Evolutionary conservation across 73 alveolate genomes (phyloP), one percentile per base, ranked within the genome.

Genomic region (Symbiodinium pilosum): DNA sequence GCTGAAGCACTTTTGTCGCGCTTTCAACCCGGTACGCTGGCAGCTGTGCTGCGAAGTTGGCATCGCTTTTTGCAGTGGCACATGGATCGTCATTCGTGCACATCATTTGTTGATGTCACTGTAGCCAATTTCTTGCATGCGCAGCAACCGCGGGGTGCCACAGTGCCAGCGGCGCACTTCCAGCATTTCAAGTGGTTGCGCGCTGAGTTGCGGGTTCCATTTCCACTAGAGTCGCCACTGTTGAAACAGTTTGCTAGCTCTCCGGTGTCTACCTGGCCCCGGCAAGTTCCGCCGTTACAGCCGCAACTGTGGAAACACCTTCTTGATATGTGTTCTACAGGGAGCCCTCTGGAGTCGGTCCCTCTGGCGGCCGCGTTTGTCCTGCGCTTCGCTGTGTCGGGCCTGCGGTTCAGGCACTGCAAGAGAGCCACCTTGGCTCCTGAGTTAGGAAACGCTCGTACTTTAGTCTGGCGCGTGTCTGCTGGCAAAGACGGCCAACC

Each of bases 1-100:
- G 93, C 93, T n/a, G 77, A 44, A 7, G 43, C 93, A 44, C 51
- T 85, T 40, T 68, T 85, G 36, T 8, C 43, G 32, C 59, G 81
- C 18, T 85, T 85, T 85, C 93, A 85, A 32, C 93, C 93, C 4
- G 93, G 92, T 0, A 84, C 92, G 2, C 36, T 84, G 28, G 93
- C 93, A 42, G 93, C 93, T 26, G 93, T 85, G 34, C 93, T 85
- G 34, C 75, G 93, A 20, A 85, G 81, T 9, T 85, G 93, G 93
- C 43, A 43, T 77, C 93, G 81, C 52, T 68, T 43, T 21, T 8
- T 44, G 12, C 93, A 85, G 38, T 85, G 93, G 93, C 93, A 85
- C 75, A 43, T 85, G 30, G 93, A 43, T 21, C n/a, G 47, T 20
- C 47, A 43, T 5, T 47, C n/a, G 9, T 32, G 47, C 40, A 21